These are phyloP conservation scores for Tilletia caries DNA, from an alignment of 1,284 basidiomycete species.

Conservation along the genomic window DNA sequence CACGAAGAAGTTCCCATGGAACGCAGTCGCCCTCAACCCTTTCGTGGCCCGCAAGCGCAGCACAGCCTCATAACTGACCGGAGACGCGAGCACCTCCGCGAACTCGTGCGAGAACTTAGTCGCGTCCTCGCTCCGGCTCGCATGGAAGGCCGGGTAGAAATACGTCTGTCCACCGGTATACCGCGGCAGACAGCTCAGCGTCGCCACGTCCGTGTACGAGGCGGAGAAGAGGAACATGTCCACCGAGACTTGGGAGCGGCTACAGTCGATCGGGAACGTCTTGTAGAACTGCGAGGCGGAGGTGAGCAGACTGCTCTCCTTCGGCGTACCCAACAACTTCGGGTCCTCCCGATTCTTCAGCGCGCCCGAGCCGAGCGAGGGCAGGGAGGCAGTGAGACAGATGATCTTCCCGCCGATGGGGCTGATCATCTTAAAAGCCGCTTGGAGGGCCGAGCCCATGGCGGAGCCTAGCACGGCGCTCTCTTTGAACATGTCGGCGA, in stretches of 20 bases:
- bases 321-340: constrained; percentile 89
- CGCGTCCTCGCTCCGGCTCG: constrained; percentile 86
- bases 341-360: constrained; percentile 95
- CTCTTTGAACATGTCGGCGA: constrained; percentile 96
- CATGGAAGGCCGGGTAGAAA: constrained; percentile 98
- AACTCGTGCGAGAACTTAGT: constrained; percentile 98
- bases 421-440: constrained; percentile 89
- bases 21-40: constrained; percentile 92
- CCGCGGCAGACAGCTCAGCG: constrained; percentile 82
- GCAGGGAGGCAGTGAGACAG: constrained; percentile 80
- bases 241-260: constrained; percentile 91
- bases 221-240: constrained; percentile 98
- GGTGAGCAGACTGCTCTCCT: constrained; percentile 60
- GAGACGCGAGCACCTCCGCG: constrained; percentile 83
- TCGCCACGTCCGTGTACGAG: constrained; percentile 91
- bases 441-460: constrained; percentile 90
- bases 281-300: constrained; percentile 90
- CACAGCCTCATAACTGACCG: constrained; percentile 94
- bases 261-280: constrained; percentile 97
- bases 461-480: constrained; percentile 87
- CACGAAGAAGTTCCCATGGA: constrained; percentile 99
- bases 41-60: constrained; percentile 82
- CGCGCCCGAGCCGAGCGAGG: constrained; percentile 81
- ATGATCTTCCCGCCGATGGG: constrained; percentile 94
- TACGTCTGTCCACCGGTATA: constrained; percentile 98